These are phyloP conservation scores for Nemania serpens DNA, from an alignment of 2,329 filamentous ascomycete genomes.

Conservation along the genomic window DNA sequence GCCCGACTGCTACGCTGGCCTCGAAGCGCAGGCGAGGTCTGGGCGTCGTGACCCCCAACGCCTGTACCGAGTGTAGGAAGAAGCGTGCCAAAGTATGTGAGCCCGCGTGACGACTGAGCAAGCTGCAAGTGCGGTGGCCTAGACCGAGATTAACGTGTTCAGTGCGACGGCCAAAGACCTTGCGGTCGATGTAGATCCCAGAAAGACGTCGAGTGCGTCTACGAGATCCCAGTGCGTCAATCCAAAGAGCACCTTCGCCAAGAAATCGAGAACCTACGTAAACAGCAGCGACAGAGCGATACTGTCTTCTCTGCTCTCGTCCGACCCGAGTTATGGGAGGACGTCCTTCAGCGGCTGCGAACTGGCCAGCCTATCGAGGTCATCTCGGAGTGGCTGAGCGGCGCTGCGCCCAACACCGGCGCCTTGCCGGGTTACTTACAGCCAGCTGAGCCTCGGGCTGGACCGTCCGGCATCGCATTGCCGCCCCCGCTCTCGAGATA, in stretches of 20 bases:
- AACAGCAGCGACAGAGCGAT: slow-evolving; percentile 59
- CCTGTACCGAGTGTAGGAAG: slow-evolving; percentile 65
- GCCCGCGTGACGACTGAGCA: background rate
- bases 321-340: slow-evolving; percentile 56
- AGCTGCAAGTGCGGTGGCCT: slow-evolving; percentile 34
- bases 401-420: slow-evolving; percentile 39
- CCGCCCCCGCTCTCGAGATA: slow-evolving; percentile 39
- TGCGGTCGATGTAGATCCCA: slow-evolving; percentile 61
- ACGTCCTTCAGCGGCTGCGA: slow-evolving; percentile 58
- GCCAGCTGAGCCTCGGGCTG: slow-evolving; percentile 35
- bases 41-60: slow-evolving; percentile 63
- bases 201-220: slow-evolving; percentile 61
- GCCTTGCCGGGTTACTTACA: slow-evolving; percentile 39
- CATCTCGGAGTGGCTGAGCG: slow-evolving; percentile 60
- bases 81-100: slow-evolving; percentile 62
- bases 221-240: slow-evolving; percentile 66
- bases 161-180: slow-evolving; percentile 63
- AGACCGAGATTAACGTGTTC: slow-evolving; percentile 3
- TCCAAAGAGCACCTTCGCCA: slow-evolving; percentile 65
- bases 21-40: slow-evolving; percentile 60
- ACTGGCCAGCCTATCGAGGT: slow-evolving; percentile 58
- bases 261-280: slow-evolving; percentile 63
- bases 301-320: slow-evolving; percentile 60
- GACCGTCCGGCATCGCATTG: slow-evolving; percentile 34
- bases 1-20: slow-evolving; percentile 39